Evolutionary conservation across 306 rosid genomes (phyloP).

Genomic region (Spatholobus suberectus): DNA sequence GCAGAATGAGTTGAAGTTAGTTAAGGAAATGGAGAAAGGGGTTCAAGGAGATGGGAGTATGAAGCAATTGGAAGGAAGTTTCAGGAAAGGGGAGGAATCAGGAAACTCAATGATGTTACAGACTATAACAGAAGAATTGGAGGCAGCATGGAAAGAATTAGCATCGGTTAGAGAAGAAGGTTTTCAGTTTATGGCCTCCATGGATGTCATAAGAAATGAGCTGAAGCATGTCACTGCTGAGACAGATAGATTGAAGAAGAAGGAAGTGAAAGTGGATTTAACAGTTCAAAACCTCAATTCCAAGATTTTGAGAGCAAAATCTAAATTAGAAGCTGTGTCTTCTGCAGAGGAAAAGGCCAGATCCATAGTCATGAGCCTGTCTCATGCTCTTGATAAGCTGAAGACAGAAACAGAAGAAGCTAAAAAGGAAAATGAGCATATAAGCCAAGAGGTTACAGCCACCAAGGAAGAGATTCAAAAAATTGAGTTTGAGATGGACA

Average conservation of each 20-base stretch:
- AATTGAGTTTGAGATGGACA: conserved; percentile 64
- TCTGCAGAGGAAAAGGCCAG: conserved; percentile 72
- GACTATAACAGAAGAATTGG: conserved; percentile 59
- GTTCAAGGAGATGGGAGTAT: conserved; percentile 49
- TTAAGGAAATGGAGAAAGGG: conserved; percentile 56
- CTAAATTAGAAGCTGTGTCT: conserved; percentile 73
- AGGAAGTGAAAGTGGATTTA: conserved; percentile 53
- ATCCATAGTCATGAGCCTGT: conserved; percentile 60
- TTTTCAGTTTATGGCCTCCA: conserved; percentile 80
- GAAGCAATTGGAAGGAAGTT: conserved; percentile 40
- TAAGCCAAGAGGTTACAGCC: conserved; percentile 53
- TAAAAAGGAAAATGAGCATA: conserved; percentile 57
- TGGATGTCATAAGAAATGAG: conserved; percentile 91
- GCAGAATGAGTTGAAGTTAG: conserved; percentile 59
- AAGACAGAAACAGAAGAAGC: conserved; percentile 64
- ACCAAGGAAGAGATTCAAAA: conserved; percentile 55
- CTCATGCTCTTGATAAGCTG: conserved; percentile 62
- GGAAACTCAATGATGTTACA: conserved; percentile 45
- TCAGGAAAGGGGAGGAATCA: conserved; percentile 48
- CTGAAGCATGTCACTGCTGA: conserved; percentile 61
- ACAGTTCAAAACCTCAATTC: conserved; percentile 62
- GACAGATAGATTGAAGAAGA: conserved; percentile 56
- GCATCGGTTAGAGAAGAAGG: conserved; percentile 70
- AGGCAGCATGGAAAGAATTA: conserved; percentile 69
- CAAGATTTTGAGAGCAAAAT: conserved; percentile 77